Conservation (phyloP, 352 stramenopile species). For the Phytophthora sansomeana region DNA sequence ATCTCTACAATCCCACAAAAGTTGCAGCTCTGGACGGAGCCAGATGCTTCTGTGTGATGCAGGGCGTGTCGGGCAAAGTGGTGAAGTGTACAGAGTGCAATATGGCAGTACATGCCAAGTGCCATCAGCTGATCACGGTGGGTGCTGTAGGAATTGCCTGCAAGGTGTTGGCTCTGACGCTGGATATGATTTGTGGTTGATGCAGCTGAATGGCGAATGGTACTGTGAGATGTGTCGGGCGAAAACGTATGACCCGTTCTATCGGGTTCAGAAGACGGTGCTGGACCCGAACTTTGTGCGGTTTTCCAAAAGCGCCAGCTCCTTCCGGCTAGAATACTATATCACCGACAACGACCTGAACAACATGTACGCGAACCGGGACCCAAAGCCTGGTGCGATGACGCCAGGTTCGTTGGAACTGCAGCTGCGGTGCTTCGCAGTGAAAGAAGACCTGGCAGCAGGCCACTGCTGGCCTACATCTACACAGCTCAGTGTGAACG, state of each 20-base stretch:
- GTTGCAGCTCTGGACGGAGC: conserved; percentile 46
- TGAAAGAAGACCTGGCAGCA: conserved; percentile 76
- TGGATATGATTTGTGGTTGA: conserved; percentile 12
- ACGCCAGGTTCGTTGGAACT: conserved; percentile 71
- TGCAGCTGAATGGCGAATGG: conserved; percentile 60
- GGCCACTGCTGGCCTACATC: conserved; percentile 80
- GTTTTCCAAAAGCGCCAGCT: conserved; percentile 57
- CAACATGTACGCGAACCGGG: conserved; percentile 67
- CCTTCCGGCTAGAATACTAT: conserved; percentile 71
- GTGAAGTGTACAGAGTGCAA: conserved; percentile 62
- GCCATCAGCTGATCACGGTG: conserved; percentile 73
- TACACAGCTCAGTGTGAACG: conserved; percentile 74
- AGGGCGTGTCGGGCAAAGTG: conserved; percentile 46
- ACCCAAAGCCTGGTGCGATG: conserved; percentile 60
- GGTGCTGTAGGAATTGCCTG: neutral
- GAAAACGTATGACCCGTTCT: conserved; percentile 79
- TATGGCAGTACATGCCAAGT: conserved; percentile 80
- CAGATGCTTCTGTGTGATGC: conserved; percentile 67
- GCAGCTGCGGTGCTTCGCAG: conserved; percentile 77
- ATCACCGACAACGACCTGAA: conserved; percentile 80
- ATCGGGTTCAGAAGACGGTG: conserved; percentile 64
- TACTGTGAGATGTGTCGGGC: conserved; percentile 78
- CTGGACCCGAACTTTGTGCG: conserved; percentile 66
- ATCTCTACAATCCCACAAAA: conserved; percentile 45
- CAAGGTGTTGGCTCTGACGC: conserved; percentile 1